A percentile compares a stretch with the other conserved stretches of the same genome.
phyloP scores from a whole-genome alignment of 768 basidiomycete species.

The Auricularia sp. region DNA sequence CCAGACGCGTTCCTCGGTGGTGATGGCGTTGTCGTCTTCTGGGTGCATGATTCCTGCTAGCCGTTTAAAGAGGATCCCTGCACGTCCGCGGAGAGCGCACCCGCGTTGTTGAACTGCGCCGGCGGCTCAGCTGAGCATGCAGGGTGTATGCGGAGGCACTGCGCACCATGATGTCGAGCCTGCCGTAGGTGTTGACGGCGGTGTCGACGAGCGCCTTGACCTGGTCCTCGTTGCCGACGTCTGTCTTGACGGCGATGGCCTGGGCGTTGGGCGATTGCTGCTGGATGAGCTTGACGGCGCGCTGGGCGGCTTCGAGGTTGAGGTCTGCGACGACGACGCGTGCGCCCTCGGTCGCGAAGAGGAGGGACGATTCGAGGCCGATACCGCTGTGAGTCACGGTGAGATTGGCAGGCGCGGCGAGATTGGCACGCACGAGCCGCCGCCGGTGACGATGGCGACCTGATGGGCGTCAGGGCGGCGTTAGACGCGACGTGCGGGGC shows the following conservation, averaged over 20 bases:
- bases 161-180: constrained; percentile 87
- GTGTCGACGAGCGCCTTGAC: constrained; percentile 71
- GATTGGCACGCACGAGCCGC: constrained; percentile 58
- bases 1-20: constrained; percentile 96
- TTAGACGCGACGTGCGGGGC: constrained; percentile 7
- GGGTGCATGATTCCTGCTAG: constrained; percentile 92
- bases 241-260: constrained; percentile 60
- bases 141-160: background rate
- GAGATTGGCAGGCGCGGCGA: background rate
- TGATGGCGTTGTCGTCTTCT: constrained; percentile 86
- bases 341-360: constrained; percentile 94
- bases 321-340: constrained; percentile 83
- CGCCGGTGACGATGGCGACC: constrained; percentile 80
- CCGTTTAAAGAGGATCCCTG: background rate
- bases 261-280: constrained; percentile 60
- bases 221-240: constrained; percentile 84
- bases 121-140: background rate
- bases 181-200: constrained; percentile 79
- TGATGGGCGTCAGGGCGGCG: constrained; percentile 18
- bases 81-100: constrained; percentile 24
- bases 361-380: constrained; percentile 87
- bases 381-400: constrained; percentile 58
- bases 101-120: constrained; percentile 84
- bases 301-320: constrained; percentile 64
- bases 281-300: constrained; percentile 50